Percentiles rank a stretch among this genome's conserved stretches.
Evolutionary conservation across 306 rosid species (phyloP).

Genomic region (Pachyrhizus erosus): DNA sequence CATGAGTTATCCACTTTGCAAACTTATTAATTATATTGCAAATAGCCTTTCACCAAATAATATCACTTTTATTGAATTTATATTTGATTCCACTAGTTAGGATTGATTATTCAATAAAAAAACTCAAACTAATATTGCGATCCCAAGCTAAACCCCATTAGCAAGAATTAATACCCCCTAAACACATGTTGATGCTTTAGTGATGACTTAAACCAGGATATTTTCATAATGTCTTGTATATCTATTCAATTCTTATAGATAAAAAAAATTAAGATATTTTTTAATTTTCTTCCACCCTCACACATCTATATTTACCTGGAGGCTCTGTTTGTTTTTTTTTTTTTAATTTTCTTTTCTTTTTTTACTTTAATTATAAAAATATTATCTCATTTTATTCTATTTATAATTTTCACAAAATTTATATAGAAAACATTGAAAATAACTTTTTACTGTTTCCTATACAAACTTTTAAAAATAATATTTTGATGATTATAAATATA

Average conservation of each 20-base stretch:
- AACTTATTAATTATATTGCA: neutral
- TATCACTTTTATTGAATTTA: neutral
- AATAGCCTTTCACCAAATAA: neutral
- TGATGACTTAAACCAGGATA: neutral
- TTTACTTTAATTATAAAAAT: no score
- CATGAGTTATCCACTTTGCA: neutral
- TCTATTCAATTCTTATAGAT: no score
- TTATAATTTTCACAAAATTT: neutral
- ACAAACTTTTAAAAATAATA: no score
- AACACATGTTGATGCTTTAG: neutral
- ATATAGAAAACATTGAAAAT: neutral
- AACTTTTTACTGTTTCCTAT: neutral
- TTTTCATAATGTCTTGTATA: neutral
- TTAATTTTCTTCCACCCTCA: neutral
- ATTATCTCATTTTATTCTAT: neutral
- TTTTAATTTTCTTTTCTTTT: no score
- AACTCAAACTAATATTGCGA: neutral
- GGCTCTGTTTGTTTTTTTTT: neutral
- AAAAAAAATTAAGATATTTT: no score
- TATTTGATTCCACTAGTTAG: neutral
- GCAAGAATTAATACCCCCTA: neutral
- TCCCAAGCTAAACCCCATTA: neutral
- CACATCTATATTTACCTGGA: neutral
- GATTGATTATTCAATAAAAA: neutral
- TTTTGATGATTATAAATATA: neutral